Base-by-base conservation (phyloP, 192 early-diverging fungal species). In the Entomortierella lignicola region DNA sequence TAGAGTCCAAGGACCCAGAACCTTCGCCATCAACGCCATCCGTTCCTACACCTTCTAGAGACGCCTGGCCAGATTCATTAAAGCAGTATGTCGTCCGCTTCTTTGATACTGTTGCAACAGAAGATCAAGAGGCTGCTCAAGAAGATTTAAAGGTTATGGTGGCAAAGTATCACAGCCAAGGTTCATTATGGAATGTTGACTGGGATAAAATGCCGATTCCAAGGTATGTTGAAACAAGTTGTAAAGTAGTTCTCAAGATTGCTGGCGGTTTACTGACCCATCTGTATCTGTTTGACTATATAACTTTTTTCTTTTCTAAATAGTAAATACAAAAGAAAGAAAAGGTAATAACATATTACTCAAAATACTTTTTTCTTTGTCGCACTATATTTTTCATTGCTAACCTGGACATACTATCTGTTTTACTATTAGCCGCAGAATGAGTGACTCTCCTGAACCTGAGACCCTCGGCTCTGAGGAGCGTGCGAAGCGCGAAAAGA, bases 141-240 rank as follows among this genome's bases (percentile, higher is more conserved):
- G 61, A 60, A n/a, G 81, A 91, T 66, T 63, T 94, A 26, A 89
- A 83, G 63, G 60, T 58, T 1, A 31, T 93, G 52, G 91, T 94
- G 53, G 67, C 60, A 8, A 71, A 80, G 37, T 80, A 84, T 32
- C 81, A 86, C 30, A 10, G 32, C 8, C 66, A 81, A 23, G 77
- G 81, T 20, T 84, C 68, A 29, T 42, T 94, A 21, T 84, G 82
- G 62, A 77, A 72, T 0, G 87, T 88, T 1, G 89, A 94, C 66
- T 95, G 94, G 94, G 84, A 88, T 4, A 77, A 85, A n/a, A 87
- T 91, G 85, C 69, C 71, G 0, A 69, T 95, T 29, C 92, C 94
- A 60, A 69, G 65, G 92, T 93, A 85, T 63, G 52, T 65, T 47
- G n/a, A n/a, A n/a, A n/a, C n/a, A n/a, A n/a, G 10, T 47, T 52